A percentile compares a stretch with the other conserved stretches of the same genome.
Evolutionary conservation across 305 asterid genomes (phyloP).

Genomic region (Petunia hybrid): DNA sequence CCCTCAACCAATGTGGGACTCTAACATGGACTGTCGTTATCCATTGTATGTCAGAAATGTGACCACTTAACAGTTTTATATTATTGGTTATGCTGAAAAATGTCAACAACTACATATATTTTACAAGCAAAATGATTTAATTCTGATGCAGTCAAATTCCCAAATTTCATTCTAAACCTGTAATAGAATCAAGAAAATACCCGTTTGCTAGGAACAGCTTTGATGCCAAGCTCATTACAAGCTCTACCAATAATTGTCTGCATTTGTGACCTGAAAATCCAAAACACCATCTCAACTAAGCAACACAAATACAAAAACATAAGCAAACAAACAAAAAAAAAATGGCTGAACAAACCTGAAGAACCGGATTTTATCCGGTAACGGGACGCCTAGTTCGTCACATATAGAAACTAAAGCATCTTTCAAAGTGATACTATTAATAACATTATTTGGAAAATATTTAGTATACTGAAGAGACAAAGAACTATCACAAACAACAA

Average conservation of each 20-base stretch:
- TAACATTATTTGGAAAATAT: conserved; percentile 90
- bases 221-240: conserved; percentile 84
- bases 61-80: too few relatives aligned
- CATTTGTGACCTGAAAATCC: conserved; percentile 85
- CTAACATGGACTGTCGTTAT: too few relatives aligned
- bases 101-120: not conserved
- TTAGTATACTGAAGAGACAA: conserved; percentile 92
- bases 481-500: conserved; percentile 85
- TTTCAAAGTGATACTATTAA: conserved; percentile 92
- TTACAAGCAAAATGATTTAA: not conserved
- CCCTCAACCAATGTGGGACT: too few relatives aligned
- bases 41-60: too few relatives aligned
- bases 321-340: not conserved
- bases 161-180: not conserved
- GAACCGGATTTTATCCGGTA: conserved; percentile 81
- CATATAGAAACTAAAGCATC: conserved; percentile 71
- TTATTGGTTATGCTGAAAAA: not conserved
- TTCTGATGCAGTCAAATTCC: not conserved
- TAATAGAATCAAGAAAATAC: conserved; percentile 47
- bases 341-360: conserved; percentile 61
- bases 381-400: conserved; percentile 78
- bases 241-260: conserved; percentile 94
- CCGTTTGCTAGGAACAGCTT: conserved; percentile 88
- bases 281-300: conserved; percentile 17
- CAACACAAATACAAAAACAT: not conserved